phyloP scores from a whole-genome alignment of 371 early-diverging fungal species.

The Lichtheimia ornata region DNA sequence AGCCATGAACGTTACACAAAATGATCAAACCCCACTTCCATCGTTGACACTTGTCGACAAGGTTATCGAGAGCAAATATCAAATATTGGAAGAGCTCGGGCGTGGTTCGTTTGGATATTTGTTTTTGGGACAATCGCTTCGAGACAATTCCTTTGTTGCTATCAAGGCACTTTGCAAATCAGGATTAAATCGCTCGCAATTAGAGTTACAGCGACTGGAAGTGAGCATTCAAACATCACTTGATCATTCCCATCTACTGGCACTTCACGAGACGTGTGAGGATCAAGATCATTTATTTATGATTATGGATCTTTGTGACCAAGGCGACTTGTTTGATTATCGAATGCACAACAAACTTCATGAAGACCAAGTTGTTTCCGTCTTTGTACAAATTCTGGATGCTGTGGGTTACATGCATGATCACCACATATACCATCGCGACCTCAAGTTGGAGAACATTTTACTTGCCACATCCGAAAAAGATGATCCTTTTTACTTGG shows the following conservation, averaged over 20 bases:
- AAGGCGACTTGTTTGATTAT: constrained; percentile 67
- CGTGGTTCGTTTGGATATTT: constrained; percentile 65
- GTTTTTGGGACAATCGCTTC: constrained; percentile 53
- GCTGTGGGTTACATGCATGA: constrained; percentile 60
- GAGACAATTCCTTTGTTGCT: constrained; percentile 54
- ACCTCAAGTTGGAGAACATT: constrained; percentile 82
- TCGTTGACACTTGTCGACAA: constrained; percentile 28
- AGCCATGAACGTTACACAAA: constrained; percentile 15
- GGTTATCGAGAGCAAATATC: constrained; percentile 32
- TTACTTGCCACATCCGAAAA: constrained; percentile 43
- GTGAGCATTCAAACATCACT: constrained; percentile 70
- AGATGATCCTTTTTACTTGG: constrained; percentile 38
- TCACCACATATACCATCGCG: constrained; percentile 70
- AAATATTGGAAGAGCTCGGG: constrained; percentile 60
- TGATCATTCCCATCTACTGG: constrained; percentile 69
- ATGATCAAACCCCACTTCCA: constrained; percentile 30
- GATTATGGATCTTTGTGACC: constrained; percentile 66
- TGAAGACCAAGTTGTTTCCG: constrained; percentile 38
- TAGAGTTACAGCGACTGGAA: constrained; percentile 73
- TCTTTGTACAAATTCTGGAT: constrained; percentile 57
- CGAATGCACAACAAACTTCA: constrained; percentile 41
- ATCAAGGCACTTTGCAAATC: constrained; percentile 74
- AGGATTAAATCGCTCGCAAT: constrained; percentile 59
- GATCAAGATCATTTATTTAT: constrained; percentile 53
- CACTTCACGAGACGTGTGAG: constrained; percentile 55